Evolutionary conservation across 306 rosid genomes (phyloP).

Genomic region (Quercus agrifolia): DNA sequence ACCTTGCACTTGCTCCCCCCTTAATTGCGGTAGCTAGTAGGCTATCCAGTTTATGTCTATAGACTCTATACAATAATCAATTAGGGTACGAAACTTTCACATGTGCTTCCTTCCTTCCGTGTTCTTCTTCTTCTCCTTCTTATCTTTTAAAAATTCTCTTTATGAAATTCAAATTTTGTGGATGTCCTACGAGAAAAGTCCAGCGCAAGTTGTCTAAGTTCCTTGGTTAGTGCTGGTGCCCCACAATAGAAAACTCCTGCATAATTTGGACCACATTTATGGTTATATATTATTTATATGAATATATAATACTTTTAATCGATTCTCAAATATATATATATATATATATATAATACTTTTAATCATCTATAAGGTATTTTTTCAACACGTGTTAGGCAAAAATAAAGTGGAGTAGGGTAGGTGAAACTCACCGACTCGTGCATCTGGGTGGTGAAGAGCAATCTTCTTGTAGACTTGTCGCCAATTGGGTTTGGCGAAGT

Average conservation of each 20-base stretch:
- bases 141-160: slow-evolving; percentile 41
- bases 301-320: too few species aligned
- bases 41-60: too few species aligned
- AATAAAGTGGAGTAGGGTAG: not conserved
- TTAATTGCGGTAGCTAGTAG: too few species aligned
- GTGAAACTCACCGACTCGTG: slow-evolving; percentile 34
- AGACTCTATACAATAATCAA: too few species aligned
- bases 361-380: not conserved
- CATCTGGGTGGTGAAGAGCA: slow-evolving; percentile 45
- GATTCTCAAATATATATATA: too few species aligned
- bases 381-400: not conserved
- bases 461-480: slow-evolving; percentile 49
- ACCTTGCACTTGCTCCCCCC: too few species aligned
- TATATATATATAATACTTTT: too few species aligned
- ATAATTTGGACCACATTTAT: not conserved
- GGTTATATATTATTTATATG: not conserved
- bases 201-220: slow-evolving; percentile 36
- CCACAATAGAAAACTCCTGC: slow-evolving; percentile 62
- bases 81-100: too few species aligned
- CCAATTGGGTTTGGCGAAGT: slow-evolving; percentile 60
- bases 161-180: slow-evolving; percentile 53
- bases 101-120: not conserved
- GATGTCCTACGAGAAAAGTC: slow-evolving; percentile 49
- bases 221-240: slow-evolving; percentile 45
- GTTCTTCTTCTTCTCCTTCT: slow-evolving; percentile 8